These are phyloP conservation scores for Spencermartinsiella europaea DNA, from an alignment of 805 yeast species.

Conservation along the genomic window DNA sequence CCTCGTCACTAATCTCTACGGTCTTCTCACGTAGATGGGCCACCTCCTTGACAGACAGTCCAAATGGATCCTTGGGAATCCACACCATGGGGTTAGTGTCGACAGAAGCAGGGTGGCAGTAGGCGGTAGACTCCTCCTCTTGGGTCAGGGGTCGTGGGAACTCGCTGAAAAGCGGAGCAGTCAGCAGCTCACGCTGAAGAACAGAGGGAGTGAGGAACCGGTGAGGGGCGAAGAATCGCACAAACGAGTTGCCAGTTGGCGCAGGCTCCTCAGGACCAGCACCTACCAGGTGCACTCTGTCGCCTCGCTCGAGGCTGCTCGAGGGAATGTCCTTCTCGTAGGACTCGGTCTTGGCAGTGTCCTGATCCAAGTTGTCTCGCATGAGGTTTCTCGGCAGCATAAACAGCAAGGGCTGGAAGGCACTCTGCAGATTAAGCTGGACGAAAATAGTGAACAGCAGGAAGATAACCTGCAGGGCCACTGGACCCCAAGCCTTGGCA, in stretches of 20 bases:
- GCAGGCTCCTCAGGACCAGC: constrained; percentile 4
- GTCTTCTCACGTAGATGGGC: constrained; percentile 46
- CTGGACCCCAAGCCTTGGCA: constrained; percentile 94
- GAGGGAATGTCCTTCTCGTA: constrained; percentile 2
- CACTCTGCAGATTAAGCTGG: constrained; percentile 57
- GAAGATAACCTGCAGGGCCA: constrained; percentile 66
- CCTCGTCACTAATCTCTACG: constrained; percentile 62
- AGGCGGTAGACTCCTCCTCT: constrained; percentile 56
- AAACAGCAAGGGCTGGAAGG: constrained; percentile 57
- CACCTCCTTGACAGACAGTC: constrained; percentile 62
- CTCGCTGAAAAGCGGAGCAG: constrained; percentile 27
- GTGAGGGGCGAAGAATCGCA: constrained; percentile 53
- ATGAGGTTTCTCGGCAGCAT: constrained; percentile 34
- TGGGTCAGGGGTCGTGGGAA: constrained; percentile 29
- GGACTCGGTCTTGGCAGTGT: constrained; percentile 1
- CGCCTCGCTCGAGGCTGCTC: not conserved
- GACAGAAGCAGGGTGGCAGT: constrained; percentile 67
- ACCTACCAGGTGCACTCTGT: constrained; percentile 3
- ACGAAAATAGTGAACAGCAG: constrained; percentile 60
- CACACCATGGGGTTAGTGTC: constrained; percentile 73
- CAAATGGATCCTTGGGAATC: constrained; percentile 89
- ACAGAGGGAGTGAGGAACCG: constrained; percentile 40
- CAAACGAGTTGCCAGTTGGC: constrained; percentile 26
- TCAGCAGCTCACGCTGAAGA: constrained; percentile 25
- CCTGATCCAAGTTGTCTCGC: constrained; percentile 4